A percentile compares a stretch with the other conserved stretches of the same genome.
phyloP scores from a whole-genome alignment of 2,329 filamentous ascomycete genomes.

The Talaromyces sp. region DNA sequence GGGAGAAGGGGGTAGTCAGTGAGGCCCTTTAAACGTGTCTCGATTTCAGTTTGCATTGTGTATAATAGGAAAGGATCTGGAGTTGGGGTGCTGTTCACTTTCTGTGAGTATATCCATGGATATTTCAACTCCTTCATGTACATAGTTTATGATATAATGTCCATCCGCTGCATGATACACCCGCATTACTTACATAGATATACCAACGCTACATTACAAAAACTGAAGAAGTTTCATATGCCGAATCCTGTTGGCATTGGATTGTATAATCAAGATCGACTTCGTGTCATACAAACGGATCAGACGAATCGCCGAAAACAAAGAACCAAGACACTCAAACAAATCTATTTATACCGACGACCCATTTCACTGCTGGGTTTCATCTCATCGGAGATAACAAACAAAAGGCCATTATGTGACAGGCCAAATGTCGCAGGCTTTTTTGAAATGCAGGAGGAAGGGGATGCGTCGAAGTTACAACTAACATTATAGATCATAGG shows the following conservation, averaged over 20 bases:
- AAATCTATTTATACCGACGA: neutral
- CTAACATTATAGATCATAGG: neutral
- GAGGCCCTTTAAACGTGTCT: constrained; percentile 16
- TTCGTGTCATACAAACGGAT: neutral
- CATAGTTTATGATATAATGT: neutral
- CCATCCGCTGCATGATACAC: neutral
- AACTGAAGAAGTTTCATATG: neutral
- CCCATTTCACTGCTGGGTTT: neutral
- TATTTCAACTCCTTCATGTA: neutral
- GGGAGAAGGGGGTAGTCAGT: constrained; percentile 33
- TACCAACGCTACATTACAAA: too few species aligned
- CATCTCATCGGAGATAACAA: neutral
- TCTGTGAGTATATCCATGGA: neutral
- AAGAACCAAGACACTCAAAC: neutral
- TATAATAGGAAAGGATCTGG: neutral
- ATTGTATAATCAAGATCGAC: neutral
- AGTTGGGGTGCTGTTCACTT: neutral
- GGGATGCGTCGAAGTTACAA: neutral
- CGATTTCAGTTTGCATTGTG: neutral
- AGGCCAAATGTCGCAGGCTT: neutral
- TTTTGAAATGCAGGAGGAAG: neutral
- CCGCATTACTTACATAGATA: too few species aligned
- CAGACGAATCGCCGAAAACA: neutral
- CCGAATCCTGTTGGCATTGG: neutral
- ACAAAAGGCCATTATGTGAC: neutral